Evolutionary conservation across 768 basidiomycete genomes (phyloP).

Genomic region (Suillus occidentalis): DNA sequence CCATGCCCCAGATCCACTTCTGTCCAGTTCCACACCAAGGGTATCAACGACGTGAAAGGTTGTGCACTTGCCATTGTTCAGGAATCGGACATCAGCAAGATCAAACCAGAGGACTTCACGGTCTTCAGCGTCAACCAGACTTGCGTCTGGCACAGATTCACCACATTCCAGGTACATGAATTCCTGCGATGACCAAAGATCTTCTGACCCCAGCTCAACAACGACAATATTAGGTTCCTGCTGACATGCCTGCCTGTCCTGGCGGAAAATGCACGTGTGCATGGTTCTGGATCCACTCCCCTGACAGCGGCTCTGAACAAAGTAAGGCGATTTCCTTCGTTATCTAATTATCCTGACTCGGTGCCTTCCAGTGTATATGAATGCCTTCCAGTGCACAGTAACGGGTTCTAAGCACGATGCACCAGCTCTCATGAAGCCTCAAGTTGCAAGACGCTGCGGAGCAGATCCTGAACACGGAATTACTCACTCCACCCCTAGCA

Average conservation of each 20-base stretch:
- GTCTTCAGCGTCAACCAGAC: constrained; percentile 45
- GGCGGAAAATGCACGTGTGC: constrained; percentile 44
- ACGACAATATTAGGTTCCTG: constrained; percentile 42
- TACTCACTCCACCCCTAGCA: constrained; percentile 25
- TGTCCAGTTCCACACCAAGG: constrained; percentile 30
- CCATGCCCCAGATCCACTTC: constrained; percentile 23
- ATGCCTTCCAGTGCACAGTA: constrained; percentile 41
- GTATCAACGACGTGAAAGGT: constrained; percentile 32
- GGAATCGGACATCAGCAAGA: constrained; percentile 33
- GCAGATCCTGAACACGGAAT: constrained; percentile 25
- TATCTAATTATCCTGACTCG: not conserved
- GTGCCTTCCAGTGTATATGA: constrained; percentile 35
- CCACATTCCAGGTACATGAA: constrained; percentile 34
- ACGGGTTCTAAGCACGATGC: constrained; percentile 24
- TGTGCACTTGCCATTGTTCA: constrained; percentile 47
- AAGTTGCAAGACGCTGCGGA: constrained; percentile 37
- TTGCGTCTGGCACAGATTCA: constrained; percentile 42
- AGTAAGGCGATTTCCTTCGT: constrained; percentile 23
- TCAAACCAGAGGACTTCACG: constrained; percentile 43
- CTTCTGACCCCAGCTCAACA: constrained; percentile 36
- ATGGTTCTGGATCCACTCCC: constrained; percentile 41
- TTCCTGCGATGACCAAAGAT: constrained; percentile 39
- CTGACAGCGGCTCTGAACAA: constrained; percentile 36
- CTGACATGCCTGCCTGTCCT: constrained; percentile 43
- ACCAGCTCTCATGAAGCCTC: constrained; percentile 32